Conservation (phyloP, 345 rosid species). For the Physaria fendleri region DNA sequence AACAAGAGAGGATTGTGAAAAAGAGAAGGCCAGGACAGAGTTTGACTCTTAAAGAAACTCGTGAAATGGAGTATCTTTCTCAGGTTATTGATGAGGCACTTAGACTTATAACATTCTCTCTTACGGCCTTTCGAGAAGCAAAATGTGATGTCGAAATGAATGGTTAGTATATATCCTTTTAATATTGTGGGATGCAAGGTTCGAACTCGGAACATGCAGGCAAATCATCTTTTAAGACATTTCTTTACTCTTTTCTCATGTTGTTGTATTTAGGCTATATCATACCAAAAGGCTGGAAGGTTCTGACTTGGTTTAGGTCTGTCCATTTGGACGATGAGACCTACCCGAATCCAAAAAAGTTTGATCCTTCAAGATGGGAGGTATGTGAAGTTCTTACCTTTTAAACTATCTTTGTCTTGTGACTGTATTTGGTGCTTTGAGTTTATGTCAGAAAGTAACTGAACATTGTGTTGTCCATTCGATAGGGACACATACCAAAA, state of each 20-base stretch:
- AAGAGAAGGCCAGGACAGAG: conserved; percentile 40
- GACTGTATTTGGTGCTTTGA: background rate
- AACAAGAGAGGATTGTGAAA: conserved; percentile 53
- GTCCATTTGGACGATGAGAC: conserved; percentile 61
- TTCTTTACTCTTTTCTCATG: background rate
- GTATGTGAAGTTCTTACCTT: conserved; percentile 31
- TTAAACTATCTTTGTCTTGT: conserved; percentile 1
- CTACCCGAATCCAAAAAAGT: conserved; percentile 58
- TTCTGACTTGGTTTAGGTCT: conserved; percentile 69
- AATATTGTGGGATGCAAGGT: no score
- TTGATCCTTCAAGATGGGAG: conserved; percentile 87
- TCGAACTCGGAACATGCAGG: no score
- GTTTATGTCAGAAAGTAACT: background rate
- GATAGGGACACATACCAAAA: conserved; percentile 47
- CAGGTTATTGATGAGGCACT: conserved; percentile 89
- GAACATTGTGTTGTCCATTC: background rate
- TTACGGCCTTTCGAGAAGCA: conserved; percentile 72
- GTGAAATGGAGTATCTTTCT: conserved; percentile 71
- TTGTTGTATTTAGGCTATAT: conserved; percentile 44
- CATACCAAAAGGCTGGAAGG: conserved; percentile 90
- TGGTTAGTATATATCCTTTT: conserved; percentile 55
- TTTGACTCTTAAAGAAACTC: conserved; percentile 56
- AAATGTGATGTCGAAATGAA: conserved; percentile 45
- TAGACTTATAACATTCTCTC: conserved; percentile 65
- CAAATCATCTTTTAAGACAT: background rate